Evolutionary conservation across 495 filamentous ascomycete genomes (phyloP), one percentile per base, ranked within the genome.

Genomic region (Penicillium atrosanguineum): DNA sequence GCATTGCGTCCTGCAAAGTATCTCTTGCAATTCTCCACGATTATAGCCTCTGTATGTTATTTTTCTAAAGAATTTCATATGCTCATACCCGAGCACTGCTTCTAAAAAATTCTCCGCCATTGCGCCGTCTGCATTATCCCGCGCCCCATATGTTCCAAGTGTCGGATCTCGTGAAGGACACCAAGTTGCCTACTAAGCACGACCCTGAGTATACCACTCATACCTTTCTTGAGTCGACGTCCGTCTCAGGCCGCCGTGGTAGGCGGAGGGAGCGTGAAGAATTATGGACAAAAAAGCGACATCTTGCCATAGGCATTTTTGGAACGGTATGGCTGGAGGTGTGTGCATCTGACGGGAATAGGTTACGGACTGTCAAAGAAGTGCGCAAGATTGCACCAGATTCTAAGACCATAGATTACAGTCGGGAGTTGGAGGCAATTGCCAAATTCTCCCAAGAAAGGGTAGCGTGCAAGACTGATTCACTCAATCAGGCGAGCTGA

Each of bases 361-460:
- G 53, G 21, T 31, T 60, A 20, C 45, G 53, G 34, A 53, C 50
- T 46, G 53, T 60, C n/a, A 60, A 51, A 20, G 44, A 57, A 45
- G 41, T 60, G 34, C 50, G 50, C 38, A 56, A 44, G 37, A 37
- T 40, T 9, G 42, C n/a, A 7, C 42, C 31, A 11, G 28, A 39
- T 12, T 11, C 31, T 12, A 36, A 46, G 36, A 1, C 12, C 9
- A 38, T 67, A 20, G 55, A 69, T 36, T 73, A 69, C 34, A 56
- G 52, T 26, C 59, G 64, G 4, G 75, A 78, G 44, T 45, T 76
- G 11, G 73, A 76, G 56, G 72, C 71, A 7, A 70, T 73, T 40
- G 60, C 62, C 29, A 76, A 70, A 50, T 75, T 78, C 54, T 78
- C 73, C 1, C 69, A 71, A 19, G 28, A 52, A 39, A 68, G 42